These are phyloP conservation scores for Linnemannia hyalina DNA, from an alignment of 192 early-diverging fungal genomes.

Conservation along the genomic window DNA sequence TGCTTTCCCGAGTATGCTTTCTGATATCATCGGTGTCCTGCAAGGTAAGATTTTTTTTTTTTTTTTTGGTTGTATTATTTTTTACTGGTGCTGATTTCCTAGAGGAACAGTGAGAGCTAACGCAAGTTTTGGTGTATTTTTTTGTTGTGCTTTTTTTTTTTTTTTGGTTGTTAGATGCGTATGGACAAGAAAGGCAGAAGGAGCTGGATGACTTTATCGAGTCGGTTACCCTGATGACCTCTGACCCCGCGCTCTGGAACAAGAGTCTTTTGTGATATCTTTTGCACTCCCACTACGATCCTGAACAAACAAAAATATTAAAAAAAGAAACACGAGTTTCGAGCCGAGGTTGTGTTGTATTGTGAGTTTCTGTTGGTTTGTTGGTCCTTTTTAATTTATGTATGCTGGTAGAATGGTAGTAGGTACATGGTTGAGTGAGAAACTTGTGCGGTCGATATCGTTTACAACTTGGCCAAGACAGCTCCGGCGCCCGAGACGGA, in stretches of 20 bases:
- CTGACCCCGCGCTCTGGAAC: neutral
- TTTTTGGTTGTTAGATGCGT: neutral
- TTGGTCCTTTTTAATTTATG: too few relatives aligned
- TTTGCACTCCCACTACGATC: neutral
- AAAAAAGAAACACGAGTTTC: neutral
- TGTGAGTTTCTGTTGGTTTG: too few relatives aligned
- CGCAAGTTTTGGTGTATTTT: neutral
- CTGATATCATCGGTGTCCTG: slow-evolving; percentile 19
- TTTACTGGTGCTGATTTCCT: too few relatives aligned
- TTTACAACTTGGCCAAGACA: slow-evolving; percentile 69
- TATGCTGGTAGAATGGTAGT: neutral
- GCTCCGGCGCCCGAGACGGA: slow-evolving; percentile 66
- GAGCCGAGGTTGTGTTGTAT: too few relatives aligned
- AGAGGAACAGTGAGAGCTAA: too few relatives aligned
- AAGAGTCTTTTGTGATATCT: neutral
- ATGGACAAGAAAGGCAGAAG: neutral
- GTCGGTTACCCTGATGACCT: neutral
- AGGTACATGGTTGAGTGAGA: neutral
- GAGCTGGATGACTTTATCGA: neutral
- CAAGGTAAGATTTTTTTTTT: slow-evolving; percentile 17
- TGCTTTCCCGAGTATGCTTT: slow-evolving; percentile 26
- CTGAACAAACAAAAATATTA: neutral
- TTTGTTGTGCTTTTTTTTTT: neutral
- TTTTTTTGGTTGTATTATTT: too few relatives aligned
- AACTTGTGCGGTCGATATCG: neutral